Base-by-base conservation (phyloP, 306 rosid genomes). In the Corylus heterophylla region DNA sequence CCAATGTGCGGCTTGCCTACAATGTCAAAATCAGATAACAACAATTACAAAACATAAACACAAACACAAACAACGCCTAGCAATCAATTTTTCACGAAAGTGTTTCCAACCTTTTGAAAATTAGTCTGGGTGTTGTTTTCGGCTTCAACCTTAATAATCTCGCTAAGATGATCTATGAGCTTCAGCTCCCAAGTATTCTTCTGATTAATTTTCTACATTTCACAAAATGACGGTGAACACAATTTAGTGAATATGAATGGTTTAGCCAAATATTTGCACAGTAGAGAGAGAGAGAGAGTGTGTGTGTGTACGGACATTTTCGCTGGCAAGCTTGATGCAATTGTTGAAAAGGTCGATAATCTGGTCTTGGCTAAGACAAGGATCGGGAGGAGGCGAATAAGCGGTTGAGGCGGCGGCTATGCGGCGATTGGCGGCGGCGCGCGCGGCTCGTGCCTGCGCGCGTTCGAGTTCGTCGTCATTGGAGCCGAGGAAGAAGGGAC, bases 161-260 rank as follows among this genome's bases (percentile, higher is more conserved):
- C 90, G 11, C 86, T 79, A 31, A 90, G 82, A 73, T 88, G 87
- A 76, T 90, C 90, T 12, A 88, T 88, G 81, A 90, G 79, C 72
- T 82, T 90, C 80, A 90, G 82, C 74, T 90, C 86, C 93, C 93
- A 90, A 12, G 89, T 84, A 47, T 90, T 90, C 79, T 82, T 86
- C 79, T 86, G 88, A 84, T 88, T 90, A 20, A 88, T 90, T 90
- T 90, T 90, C 91, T 88, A 78, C 81, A 83, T 51, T 50, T 3
- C 44, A 68, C 31, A 31, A 44, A 18, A 58, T 66, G 13, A 16
- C 6, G 0, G 42, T 47, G 8, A 17, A 20, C n/a, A 55, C 27
- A 9, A 7, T n/a, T 55, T 22, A n/a, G 11, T 22, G 27, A 55
- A 29, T n/a, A n/a, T 20, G 27, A 55, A n/a, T 55, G 12, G 4